Conservation (phyloP, 257 asterid species). For the Fraxinus anomala region DNA sequence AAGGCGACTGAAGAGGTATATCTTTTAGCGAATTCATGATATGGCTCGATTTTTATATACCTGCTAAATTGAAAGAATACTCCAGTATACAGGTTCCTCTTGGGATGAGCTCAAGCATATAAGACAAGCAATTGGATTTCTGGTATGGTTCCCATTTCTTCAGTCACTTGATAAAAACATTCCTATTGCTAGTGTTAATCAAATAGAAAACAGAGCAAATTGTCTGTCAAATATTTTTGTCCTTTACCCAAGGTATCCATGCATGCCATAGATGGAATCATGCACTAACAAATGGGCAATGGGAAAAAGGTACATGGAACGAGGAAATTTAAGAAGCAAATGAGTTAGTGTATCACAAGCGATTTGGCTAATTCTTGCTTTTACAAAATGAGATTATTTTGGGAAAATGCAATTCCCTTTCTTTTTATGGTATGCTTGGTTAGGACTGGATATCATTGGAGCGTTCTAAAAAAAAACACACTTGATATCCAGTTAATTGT, state of each 20-base stretch:
- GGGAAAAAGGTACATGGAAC: constrained; percentile 27
- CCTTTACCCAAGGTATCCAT: background rate
- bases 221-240: background rate
- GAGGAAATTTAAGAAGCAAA: too few species aligned
- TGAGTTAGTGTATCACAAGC: background rate
- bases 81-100: constrained; percentile 95
- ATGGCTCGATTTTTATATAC: constrained; percentile 22
- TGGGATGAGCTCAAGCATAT: constrained; percentile 99
- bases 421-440: too few species aligned
- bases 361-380: background rate
- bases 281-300: background rate
- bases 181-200: constrained; percentile 9
- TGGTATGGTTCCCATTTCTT: constrained; percentile 52
- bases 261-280: background rate
- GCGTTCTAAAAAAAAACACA: too few species aligned
- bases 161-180: constrained; percentile 21
- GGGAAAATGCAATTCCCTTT: too few species aligned
- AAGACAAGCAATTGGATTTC: constrained; percentile 98
- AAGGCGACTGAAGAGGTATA: constrained; percentile 95
- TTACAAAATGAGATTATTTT: background rate
- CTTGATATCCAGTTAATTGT: background rate
- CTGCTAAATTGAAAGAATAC: constrained; percentile 31
- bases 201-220: background rate
- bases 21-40: constrained; percentile 12
- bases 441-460: too few species aligned